Evolutionary conservation across 2,329 filamentous ascomycete genomes (phyloP).

Genomic region (Dactylellina haptotyla): DNA sequence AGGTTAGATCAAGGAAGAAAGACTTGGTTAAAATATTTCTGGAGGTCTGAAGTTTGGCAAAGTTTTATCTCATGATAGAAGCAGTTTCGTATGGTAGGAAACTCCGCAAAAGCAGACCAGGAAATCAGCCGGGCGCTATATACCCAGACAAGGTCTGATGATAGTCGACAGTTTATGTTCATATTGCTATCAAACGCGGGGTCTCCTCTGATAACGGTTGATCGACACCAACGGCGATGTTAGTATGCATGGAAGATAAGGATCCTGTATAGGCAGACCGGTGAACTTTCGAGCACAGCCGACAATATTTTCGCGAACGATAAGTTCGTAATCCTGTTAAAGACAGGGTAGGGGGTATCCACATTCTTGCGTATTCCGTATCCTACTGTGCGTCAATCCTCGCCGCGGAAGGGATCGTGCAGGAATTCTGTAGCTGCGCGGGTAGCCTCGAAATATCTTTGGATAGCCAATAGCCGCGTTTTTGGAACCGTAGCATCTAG

Average conservation of each 20-base stretch:
- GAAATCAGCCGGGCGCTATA: neutral
- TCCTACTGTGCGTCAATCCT: too few relatives aligned
- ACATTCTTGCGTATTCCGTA: too few relatives aligned
- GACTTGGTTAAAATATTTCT: too few relatives aligned
- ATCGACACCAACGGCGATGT: too few relatives aligned
- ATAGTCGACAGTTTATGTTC: neutral
- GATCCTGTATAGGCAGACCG: neutral
- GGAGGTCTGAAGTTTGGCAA: too few relatives aligned
- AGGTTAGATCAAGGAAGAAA: too few relatives aligned
- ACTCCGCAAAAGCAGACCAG: neutral
- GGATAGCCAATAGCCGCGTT: slow-evolving; percentile 35
- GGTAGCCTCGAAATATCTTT: slow-evolving; percentile 31
- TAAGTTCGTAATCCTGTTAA: too few relatives aligned
- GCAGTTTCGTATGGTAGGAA: too few relatives aligned
- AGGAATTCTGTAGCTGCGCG: neutral
- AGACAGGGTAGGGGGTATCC: too few relatives aligned
- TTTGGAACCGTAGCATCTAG: neutral
- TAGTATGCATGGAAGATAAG: neutral
- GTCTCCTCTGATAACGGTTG: too few relatives aligned
- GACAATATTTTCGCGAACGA: neutral
- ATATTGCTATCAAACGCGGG: neutral
- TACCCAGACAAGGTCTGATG: too few relatives aligned
- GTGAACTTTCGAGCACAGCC: neutral
- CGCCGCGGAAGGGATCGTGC: slow-evolving; percentile 13
- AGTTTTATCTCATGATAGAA: too few relatives aligned